Evolutionary conservation across 1,139 yeast genomes (phyloP).

Genomic region (Sugiyamaella sp.): DNA sequence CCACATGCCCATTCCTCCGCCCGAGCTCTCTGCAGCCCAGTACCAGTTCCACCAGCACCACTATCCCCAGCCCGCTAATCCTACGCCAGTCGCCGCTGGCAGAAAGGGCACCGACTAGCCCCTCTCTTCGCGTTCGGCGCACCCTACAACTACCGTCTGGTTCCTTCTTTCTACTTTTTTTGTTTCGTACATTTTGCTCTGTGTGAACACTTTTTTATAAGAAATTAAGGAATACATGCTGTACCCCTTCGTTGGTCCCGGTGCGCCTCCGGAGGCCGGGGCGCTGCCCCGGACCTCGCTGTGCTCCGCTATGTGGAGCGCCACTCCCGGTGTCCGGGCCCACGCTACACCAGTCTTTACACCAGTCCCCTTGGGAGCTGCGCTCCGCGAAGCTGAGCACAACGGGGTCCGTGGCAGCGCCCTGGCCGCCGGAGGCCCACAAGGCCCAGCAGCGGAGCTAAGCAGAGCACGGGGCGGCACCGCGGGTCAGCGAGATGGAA

Average conservation of each 20-base stretch:
- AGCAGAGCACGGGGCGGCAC: not conserved
- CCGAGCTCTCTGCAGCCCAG: constrained; percentile 10
- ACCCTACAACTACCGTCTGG: not conserved
- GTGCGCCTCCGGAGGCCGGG: not conserved
- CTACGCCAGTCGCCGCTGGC: not conserved
- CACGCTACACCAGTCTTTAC: not conserved
- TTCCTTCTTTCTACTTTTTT: not conserved
- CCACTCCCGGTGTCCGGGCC: too few relatives aligned
- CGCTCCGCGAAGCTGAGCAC: too few relatives aligned
- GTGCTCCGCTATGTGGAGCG: too few relatives aligned
- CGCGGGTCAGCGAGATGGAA: not conserved
- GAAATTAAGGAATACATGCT: not conserved
- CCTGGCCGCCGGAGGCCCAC: not conserved
- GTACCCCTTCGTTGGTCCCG: not conserved
- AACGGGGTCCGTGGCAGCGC: not conserved
- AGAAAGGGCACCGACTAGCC: not conserved
- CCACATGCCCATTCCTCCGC: constrained; percentile 16
- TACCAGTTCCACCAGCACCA: constrained; percentile 10
- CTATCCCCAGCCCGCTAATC: constrained; percentile 1
- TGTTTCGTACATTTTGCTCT: not conserved
- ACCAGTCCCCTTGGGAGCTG: too few relatives aligned
- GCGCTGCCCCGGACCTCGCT: not conserved
- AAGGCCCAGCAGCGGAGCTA: too few relatives aligned
- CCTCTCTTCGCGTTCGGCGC: too few relatives aligned
- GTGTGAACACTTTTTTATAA: not conserved